Conservation (phyloP, 2,329 filamentous ascomycete genomes). For the Colletotrichum aenigma region DNA sequence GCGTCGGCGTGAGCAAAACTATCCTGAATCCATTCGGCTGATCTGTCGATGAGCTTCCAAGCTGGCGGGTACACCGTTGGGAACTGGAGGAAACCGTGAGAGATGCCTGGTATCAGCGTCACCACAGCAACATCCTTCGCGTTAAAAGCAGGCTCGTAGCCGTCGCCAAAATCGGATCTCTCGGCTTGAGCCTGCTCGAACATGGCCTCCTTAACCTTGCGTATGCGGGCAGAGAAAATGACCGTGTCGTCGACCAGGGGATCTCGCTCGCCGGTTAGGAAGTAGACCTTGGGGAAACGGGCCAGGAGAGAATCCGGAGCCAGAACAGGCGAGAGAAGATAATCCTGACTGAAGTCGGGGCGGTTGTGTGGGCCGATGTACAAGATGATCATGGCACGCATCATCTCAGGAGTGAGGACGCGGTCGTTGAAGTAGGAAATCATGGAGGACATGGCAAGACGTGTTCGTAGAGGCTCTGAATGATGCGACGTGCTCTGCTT, state of each 20-base stretch:
- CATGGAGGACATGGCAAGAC: constrained; percentile 95
- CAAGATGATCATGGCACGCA: constrained; percentile 98
- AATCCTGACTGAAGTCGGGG: constrained; percentile 91
- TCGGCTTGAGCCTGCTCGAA: constrained; percentile 27
- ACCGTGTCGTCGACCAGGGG: constrained; percentile 96
- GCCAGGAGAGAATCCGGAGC: constrained; percentile 84
- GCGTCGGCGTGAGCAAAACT: constrained; percentile 65
- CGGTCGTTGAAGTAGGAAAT: constrained; percentile 98
- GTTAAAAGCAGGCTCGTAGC: constrained; percentile 61
- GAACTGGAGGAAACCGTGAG: constrained; percentile 94
- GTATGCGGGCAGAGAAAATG: constrained; percentile 89
- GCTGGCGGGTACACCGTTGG: constrained; percentile 86
- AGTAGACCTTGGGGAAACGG: constrained; percentile 92
- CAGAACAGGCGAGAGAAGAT: constrained; percentile 85
- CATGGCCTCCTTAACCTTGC: constrained; percentile 73
- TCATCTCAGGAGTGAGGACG: constrained; percentile 95
- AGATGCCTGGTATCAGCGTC: constrained; percentile 83
- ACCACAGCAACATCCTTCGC: constrained; percentile 82
- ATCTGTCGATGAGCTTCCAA: constrained; percentile 84
- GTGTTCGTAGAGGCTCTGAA: constrained; percentile 71
- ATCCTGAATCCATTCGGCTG: constrained; percentile 81
- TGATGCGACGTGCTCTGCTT: constrained; percentile 50
- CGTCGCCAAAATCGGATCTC: constrained; percentile 39
- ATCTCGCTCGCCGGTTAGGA: constrained; percentile 93
- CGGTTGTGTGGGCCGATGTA: constrained; percentile 94